Conservation (phyloP, 169 alveolate species). For the Babesia sp. region DNA sequence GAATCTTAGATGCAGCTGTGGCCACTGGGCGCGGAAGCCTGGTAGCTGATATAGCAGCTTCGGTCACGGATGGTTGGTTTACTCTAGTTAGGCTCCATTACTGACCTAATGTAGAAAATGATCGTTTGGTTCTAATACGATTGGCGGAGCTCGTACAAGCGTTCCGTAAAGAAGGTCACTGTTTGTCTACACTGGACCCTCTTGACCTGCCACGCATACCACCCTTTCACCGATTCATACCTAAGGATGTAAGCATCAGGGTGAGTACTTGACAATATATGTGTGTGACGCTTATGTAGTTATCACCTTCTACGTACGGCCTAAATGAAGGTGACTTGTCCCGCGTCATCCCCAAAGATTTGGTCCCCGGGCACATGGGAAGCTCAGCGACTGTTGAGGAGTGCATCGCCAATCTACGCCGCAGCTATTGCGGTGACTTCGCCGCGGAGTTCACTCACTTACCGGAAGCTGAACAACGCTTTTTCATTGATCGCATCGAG, state of each 20-base stretch:
- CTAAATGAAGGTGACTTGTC: conserved; percentile 37
- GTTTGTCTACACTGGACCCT: conserved; percentile 70
- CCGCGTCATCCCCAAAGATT: conserved; percentile 5
- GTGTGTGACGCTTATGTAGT: neutral
- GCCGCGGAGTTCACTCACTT: conserved; percentile 73
- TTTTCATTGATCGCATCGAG: conserved; percentile 70
- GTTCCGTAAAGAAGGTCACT: conserved; percentile 72
- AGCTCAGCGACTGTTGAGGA: conserved; percentile 47
- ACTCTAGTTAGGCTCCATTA: neutral
- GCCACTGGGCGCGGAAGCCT: neutral
- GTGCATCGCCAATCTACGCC: conserved; percentile 54
- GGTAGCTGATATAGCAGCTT: conserved; percentile 7
- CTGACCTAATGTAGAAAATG: neutral
- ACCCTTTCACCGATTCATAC: conserved; percentile 66
- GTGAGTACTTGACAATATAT: neutral
- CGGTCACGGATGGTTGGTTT: conserved; percentile 2
- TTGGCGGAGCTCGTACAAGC: conserved; percentile 69
- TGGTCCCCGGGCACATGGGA: conserved; percentile 45
- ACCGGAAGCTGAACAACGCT: conserved; percentile 62
- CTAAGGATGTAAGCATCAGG: conserved; percentile 13
- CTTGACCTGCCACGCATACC: conserved; percentile 68
- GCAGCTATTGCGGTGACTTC: conserved; percentile 70
- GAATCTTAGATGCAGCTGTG: neutral
- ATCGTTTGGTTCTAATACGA: conserved; percentile 40
- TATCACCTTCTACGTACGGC: conserved; percentile 20